Evolutionary conservation across 164 flowering plant genomes (phyloP).

Genomic region (Cinnamomum micranthum): DNA sequence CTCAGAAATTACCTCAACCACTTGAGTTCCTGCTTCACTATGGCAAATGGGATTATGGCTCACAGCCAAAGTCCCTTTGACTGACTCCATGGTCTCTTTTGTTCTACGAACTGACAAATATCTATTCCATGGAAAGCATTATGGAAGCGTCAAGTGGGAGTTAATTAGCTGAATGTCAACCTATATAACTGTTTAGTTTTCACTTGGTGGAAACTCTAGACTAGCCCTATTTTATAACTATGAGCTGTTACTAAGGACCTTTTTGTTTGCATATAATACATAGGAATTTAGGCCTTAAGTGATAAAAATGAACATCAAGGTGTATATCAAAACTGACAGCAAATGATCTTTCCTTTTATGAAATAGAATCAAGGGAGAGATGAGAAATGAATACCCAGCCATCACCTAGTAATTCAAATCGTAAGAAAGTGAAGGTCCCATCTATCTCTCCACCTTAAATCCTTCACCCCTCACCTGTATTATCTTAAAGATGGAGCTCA

Average conservation of each 20-base stretch:
- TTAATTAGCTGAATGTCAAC: neutral
- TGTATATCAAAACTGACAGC: no score
- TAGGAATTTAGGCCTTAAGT: no score
- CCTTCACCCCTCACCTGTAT: no score
- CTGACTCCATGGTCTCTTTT: neutral
- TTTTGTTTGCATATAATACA: no score
- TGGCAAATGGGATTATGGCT: neutral
- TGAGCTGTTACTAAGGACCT: neutral
- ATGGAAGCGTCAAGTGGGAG: neutral
- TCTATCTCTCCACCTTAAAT: no score
- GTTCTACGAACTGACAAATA: neutral
- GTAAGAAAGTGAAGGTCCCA: no score
- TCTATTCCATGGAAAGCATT: neutral
- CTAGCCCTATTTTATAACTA: neutral
- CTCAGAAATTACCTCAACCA: neutral
- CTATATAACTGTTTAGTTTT: neutral
- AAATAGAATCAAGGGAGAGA: no score
- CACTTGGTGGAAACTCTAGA: neutral
- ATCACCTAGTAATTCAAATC: no score
- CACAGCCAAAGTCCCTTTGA: neutral
- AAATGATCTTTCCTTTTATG: no score
- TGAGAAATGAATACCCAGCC: no score
- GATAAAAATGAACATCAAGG: no score
- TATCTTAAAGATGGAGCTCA: no score
- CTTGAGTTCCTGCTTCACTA: neutral